Evolutionary conservation across 2,329 filamentous ascomycete species (phyloP).

Genomic region (Xylariaceae sp.): DNA sequence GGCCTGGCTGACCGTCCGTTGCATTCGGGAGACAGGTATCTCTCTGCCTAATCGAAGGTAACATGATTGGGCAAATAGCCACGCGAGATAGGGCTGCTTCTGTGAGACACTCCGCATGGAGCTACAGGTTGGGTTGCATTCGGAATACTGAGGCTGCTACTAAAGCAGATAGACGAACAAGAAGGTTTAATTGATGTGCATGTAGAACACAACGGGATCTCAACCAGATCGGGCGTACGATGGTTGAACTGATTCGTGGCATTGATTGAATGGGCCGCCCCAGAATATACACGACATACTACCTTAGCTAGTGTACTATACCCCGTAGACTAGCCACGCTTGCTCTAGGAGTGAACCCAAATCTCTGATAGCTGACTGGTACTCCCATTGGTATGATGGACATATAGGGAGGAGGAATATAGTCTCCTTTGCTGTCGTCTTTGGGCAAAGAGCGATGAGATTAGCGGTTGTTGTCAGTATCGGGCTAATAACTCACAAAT

Average conservation of each 20-base stretch:
- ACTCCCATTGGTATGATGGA: not conserved
- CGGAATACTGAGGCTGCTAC: constrained; percentile 6
- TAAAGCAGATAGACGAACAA: not conserved
- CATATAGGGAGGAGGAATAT: too few relatives aligned
- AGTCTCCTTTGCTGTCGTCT: too few relatives aligned
- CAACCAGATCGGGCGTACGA: not conserved
- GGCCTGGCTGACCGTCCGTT: not conserved
- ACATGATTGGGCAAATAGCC: constrained; percentile 15
- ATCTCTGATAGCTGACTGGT: too few relatives aligned
- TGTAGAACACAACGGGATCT: not conserved
- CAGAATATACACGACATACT: not conserved
- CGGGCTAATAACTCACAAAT: not conserved
- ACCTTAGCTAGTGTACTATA: too few relatives aligned
- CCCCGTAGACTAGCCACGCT: too few relatives aligned
- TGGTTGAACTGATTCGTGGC: constrained; percentile 5
- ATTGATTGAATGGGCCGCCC: constrained; percentile 5
- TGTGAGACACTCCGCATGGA: constrained; percentile 11
- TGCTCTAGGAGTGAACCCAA: too few relatives aligned
- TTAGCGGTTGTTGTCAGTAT: not conserved
- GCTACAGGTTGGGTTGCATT: constrained; percentile 7
- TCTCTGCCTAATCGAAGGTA: not conserved
- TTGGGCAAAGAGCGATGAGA: not conserved
- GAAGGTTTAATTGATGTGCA: constrained; percentile 1
- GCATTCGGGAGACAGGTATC: not conserved
- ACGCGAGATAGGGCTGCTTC: constrained; percentile 9